Conservation (phyloP, 2,329 filamentous ascomycete species). For the Ophiocordyceps camponoti-leonardi region DNA sequence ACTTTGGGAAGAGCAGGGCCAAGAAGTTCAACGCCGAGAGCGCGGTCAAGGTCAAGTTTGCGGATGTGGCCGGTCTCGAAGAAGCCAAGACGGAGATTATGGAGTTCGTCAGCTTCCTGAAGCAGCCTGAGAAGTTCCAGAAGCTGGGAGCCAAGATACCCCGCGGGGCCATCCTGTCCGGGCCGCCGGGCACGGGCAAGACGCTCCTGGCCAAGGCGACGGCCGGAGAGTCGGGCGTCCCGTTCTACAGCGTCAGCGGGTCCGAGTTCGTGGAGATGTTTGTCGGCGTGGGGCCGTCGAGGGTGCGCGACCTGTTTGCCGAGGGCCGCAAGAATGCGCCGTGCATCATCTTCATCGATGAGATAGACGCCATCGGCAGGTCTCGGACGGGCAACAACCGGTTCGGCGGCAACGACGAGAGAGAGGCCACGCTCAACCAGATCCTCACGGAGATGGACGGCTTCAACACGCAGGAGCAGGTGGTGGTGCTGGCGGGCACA, state of each 20-base stretch:
- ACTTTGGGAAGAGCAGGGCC: constrained; percentile 86
- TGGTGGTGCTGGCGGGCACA: constrained; percentile 91
- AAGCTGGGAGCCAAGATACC: constrained; percentile 95
- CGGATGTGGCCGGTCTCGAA: constrained; percentile 94
- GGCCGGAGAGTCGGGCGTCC: constrained; percentile 88
- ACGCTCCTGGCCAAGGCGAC: constrained; percentile 94
- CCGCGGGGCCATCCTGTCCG: constrained; percentile 86
- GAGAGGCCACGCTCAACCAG: constrained; percentile 93
- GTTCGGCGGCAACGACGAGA: constrained; percentile 79
- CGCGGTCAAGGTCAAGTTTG: constrained; percentile 90
- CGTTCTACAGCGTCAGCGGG: constrained; percentile 95
- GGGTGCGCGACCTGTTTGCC: constrained; percentile 86
- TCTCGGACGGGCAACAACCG: constrained; percentile 62
- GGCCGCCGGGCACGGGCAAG: constrained; percentile 97
- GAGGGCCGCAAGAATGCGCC: constrained; percentile 91
- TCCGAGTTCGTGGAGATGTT: constrained; percentile 99
- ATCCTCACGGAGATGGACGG: constrained; percentile 99
- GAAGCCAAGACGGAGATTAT: constrained; percentile 97
- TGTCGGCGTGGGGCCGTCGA: constrained; percentile 90
- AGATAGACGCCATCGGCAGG: constrained; percentile 95
- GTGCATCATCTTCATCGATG: constrained; percentile 98
- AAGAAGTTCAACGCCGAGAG: constrained; percentile 97
- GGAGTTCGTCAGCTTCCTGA: constrained; percentile 96
- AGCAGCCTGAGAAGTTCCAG: constrained; percentile 83
- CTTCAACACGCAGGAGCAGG: constrained; percentile 92